Evolutionary conservation across 2,329 filamentous ascomycete species (phyloP).

Genomic region (Botrytis galanthina): DNA sequence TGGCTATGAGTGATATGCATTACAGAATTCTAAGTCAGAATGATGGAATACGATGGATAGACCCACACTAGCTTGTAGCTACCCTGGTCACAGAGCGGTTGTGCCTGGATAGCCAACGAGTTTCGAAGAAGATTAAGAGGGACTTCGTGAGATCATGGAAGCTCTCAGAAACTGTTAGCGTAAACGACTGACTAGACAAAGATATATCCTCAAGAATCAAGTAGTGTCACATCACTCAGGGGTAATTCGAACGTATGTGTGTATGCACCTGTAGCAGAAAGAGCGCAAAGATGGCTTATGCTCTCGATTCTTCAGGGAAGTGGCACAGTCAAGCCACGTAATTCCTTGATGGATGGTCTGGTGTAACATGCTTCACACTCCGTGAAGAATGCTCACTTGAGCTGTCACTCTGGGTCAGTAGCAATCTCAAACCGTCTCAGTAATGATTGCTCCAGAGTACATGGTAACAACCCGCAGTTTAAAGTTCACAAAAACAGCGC

Average conservation of each 20-base stretch:
- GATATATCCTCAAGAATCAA: not conserved
- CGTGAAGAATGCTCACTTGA: not conserved
- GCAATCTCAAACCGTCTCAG: not conserved
- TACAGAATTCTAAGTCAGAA: not conserved
- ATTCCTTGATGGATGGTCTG: not conserved
- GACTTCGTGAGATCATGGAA: not conserved
- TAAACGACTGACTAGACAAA: not conserved
- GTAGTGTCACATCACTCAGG: not conserved
- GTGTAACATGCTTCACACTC: not conserved
- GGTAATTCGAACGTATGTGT: too few relatives aligned
- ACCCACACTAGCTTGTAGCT: slow-evolving; percentile 11
- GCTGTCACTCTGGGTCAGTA: not conserved
- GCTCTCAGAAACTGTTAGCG: not conserved
- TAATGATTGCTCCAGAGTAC: not conserved
- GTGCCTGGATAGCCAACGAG: not conserved
- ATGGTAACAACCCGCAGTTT: not conserved
- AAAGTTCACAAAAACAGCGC: not conserved
- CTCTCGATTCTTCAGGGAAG: not conserved
- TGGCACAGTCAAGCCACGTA: slow-evolving; percentile 2
- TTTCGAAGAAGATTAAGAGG: not conserved
- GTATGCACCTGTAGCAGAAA: not conserved
- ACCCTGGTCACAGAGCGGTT: not conserved
- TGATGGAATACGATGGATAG: not conserved
- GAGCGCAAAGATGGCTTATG: not conserved
- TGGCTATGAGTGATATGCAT: slow-evolving; percentile 10